These are phyloP conservation scores for Aureobasidium lini DNA, from an alignment of 2,329 filamentous ascomycete genomes.

Conservation along the genomic window DNA sequence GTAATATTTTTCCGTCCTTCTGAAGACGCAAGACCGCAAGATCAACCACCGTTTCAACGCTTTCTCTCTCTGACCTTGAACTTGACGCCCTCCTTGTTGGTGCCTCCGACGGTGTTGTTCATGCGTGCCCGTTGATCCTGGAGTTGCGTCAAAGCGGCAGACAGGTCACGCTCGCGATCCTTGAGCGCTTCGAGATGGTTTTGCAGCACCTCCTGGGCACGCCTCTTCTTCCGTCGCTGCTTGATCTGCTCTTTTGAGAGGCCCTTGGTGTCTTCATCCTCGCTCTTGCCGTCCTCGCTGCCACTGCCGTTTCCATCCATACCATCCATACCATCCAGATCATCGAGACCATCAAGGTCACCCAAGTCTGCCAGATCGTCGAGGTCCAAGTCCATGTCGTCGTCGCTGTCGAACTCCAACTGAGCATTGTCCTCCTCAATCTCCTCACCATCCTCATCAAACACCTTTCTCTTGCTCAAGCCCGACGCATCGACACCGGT, in stretches of 20 bases:
- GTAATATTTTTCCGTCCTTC: not conserved
- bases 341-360: conserved; percentile 8
- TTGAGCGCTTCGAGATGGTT: conserved; percentile 46
- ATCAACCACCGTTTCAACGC: conserved; percentile 29
- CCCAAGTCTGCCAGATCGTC: conserved; percentile 15
- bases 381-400: conserved; percentile 22
- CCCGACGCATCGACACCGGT: conserved; percentile 34
- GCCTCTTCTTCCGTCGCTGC: conserved; percentile 42
- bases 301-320: not conserved
- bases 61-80: conserved; percentile 59
- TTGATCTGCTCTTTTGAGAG: conserved; percentile 34
- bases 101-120: conserved; percentile 52
- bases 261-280: conserved; percentile 23
- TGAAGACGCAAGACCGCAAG: not conserved
- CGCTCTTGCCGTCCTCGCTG: conserved; percentile 17
- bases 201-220: conserved; percentile 41
- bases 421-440: conserved; percentile 11
- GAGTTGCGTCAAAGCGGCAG: conserved; percentile 48
- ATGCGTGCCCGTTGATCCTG: conserved; percentile 55
- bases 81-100: conserved; percentile 57
- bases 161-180: conserved; percentile 48
- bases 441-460: conserved; percentile 28
- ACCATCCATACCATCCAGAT: conserved; percentile 19
- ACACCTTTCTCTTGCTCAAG: conserved; percentile 30
- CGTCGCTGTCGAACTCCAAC: not conserved